Evolutionary conservation across 2,329 filamentous ascomycete species (phyloP), one percentile per base, ranked within the genome.

Genomic region (Colletotrichum cordylinicola): DNA sequence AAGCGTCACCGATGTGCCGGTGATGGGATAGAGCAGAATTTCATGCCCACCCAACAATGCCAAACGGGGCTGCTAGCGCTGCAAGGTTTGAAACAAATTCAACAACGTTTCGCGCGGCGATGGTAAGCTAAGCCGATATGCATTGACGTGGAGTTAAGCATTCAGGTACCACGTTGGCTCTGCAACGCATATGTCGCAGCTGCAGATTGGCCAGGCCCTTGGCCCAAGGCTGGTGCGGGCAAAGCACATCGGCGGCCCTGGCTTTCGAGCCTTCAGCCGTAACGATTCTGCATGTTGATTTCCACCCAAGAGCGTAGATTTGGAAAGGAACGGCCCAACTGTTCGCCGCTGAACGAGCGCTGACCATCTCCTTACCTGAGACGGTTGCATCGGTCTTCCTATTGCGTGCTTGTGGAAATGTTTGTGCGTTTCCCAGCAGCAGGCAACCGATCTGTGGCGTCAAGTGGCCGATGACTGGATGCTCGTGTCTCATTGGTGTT

Each of bases 81-180:
- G 21, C 70, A 37, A 52, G 18, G n/a, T 76, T 55, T 76, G 74
- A 76, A 76, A 69, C 74, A 43, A 66, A 21, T 62, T 31, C 35
- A 69, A 65, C n/a, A 37, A 69, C 27, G 65, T 76, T 76, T 76
- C 70, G 65, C 35, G 35, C 69, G 27, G 58, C 60, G 33, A 67
- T 21, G 31, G 21, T 56, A 52, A 65, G 58, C 64, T 61, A 31
- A 52, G 70, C 39, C 37, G 43, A 18, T 65, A 39, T 69, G 74
- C 74, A 74, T 64, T 65, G 70, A 74, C 29, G 48, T 73, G 24
- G 13, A 73, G n/a, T 48, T 35, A 52, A 65, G 70, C 56, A 67
- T 24, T 37, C 55, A 33, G 55, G 33, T 33, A 56, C 43, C 27
- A 52, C 27, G 55, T 67, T 58, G 62, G 62, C 56, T 35, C 39